Conservation (phyloP, 1,284 basidiomycete genomes). For the Schizophyllum commune region DNA sequence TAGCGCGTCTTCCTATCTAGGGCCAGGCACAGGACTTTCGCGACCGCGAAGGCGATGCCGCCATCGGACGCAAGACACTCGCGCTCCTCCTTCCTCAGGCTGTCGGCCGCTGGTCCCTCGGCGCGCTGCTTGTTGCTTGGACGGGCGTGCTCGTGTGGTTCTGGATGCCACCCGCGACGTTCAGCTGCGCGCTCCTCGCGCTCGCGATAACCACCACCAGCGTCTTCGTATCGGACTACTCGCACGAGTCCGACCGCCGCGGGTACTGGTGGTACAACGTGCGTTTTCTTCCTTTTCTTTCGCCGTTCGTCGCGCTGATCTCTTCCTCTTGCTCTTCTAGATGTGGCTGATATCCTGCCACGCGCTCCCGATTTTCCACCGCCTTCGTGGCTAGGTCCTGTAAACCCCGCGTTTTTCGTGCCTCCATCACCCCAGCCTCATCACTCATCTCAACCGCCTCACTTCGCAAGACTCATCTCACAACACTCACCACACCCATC, state of each 20-base stretch:
- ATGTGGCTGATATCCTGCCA: conserved; percentile 6
- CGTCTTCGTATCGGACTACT: conserved; percentile 7
- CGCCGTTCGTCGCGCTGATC: neutral
- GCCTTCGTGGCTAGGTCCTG: neutral
- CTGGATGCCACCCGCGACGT: conserved; percentile 11
- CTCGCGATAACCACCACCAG: conserved; percentile 6
- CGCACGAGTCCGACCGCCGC: conserved; percentile 6
- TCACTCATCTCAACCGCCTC: no score
- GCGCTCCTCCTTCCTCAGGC: conserved; percentile 17
- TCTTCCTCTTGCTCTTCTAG: neutral
- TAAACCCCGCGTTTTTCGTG: neutral
- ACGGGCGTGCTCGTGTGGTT: conserved; percentile 9
- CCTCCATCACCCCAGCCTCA: no score
- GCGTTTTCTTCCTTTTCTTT: neutral
- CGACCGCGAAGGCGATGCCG: conserved; percentile 22
- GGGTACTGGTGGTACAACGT: conserved; percentile 15
- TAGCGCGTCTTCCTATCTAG: conserved; percentile 1
- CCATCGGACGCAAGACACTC: conserved; percentile 22
- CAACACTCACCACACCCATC: no score
- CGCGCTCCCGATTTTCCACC: conserved; percentile 5
- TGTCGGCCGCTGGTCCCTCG: conserved; percentile 13
- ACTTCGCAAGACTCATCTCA: no score
- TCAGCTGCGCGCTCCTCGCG: conserved; percentile 4
- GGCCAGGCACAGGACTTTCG: conserved; percentile 25
- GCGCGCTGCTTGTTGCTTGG: conserved; percentile 8